Evolutionary conservation across 306 rosid genomes (phyloP).

Genomic region (Cicer arietinum): DNA sequence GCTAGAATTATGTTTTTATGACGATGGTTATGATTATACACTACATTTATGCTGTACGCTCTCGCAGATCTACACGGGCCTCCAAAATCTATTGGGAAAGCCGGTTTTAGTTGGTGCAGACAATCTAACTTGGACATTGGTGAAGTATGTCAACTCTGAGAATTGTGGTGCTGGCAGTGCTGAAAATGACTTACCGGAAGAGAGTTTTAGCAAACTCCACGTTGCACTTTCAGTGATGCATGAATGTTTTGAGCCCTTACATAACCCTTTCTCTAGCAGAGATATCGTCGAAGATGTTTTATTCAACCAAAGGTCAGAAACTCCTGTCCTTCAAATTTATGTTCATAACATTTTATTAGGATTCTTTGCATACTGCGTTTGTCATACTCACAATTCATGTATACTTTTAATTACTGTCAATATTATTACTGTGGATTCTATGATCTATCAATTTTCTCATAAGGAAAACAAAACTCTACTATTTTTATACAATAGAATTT

Average conservation of each 20-base stretch:
- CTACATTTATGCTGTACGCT: slow-evolving; percentile 32
- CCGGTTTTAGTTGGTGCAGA: slow-evolving; percentile 53
- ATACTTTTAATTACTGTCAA: background rate
- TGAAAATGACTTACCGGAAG: slow-evolving; percentile 48
- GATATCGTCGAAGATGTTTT: slow-evolving; percentile 76
- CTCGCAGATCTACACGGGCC: slow-evolving; percentile 66
- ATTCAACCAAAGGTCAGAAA: slow-evolving; percentile 66
- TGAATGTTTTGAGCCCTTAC: slow-evolving; percentile 80
- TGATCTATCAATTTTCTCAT: slow-evolving; percentile 24
- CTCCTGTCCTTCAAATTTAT: slow-evolving; percentile 36
- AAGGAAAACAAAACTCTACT: background rate
- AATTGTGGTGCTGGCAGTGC: slow-evolving; percentile 21
- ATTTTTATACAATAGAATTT: slow-evolving; percentile 5
- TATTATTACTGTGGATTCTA: slow-evolving; percentile 14
- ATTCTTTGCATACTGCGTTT: slow-evolving; percentile 17
- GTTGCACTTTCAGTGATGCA: slow-evolving; percentile 87
- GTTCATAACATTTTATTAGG: slow-evolving; percentile 7
- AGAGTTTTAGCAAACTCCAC: slow-evolving; percentile 71
- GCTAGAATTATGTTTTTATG: slow-evolving; percentile 14
- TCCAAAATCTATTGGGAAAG: slow-evolving; percentile 60
- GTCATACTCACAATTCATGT: background rate
- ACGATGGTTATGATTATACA: background rate
- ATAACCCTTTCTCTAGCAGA: slow-evolving; percentile 59
- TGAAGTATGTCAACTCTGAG: slow-evolving; percentile 56
- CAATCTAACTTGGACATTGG: slow-evolving; percentile 76